Conservation (phyloP, 2,329 filamentous ascomycete species). For the Byssochlamys sp. region DNA sequence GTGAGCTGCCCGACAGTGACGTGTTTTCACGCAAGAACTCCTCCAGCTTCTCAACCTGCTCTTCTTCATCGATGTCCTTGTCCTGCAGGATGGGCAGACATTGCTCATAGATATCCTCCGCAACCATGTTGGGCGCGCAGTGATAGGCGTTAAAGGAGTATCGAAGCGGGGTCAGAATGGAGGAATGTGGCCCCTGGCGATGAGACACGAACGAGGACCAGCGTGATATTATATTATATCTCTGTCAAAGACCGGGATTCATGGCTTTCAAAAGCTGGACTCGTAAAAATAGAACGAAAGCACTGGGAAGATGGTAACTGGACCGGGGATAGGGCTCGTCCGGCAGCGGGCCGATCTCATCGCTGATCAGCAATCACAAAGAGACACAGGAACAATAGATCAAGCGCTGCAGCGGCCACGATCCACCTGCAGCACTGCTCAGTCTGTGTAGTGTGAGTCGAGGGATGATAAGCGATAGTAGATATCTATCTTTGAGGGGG, state of each 20-base stretch:
- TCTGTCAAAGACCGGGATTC: neutral
- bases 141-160: neutral
- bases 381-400: neutral
- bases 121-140: conserved; percentile 55
- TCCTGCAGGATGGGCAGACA: conserved; percentile 78
- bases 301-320: neutral
- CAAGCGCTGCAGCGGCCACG: neutral
- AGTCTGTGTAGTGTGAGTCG: neutral
- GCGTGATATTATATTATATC: neutral
- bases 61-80: conserved; percentile 70
- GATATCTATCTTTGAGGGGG: neutral
- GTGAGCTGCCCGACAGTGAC: conserved; percentile 57
- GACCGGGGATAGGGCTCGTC: neutral
- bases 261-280: neutral
- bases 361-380: neutral
- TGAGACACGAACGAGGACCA: neutral
- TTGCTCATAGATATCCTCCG: conserved; percentile 80
- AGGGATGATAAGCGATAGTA: neutral
- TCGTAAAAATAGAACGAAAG: neutral
- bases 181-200: neutral
- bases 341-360: neutral
- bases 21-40: conserved; percentile 70
- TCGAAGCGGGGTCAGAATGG: neutral
- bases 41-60: conserved; percentile 81
- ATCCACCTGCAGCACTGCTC: neutral